phyloP scores from a whole-genome alignment of 1,284 basidiomycete genomes.

The Entoloma clypeatum region DNA sequence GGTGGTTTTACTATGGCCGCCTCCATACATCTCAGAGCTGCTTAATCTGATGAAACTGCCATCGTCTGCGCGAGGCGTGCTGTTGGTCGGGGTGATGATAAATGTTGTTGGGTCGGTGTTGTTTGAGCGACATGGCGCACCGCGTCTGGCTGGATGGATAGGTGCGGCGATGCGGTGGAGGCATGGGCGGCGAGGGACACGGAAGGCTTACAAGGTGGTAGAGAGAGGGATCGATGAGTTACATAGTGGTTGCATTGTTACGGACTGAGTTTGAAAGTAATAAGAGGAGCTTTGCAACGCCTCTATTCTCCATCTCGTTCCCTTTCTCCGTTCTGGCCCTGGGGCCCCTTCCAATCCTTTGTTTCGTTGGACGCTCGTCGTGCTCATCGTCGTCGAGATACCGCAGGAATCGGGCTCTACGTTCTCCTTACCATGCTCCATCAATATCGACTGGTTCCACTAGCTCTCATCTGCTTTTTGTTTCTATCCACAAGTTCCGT shows the following conservation, averaged over 20 bases:
- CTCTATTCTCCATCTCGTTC: conserved; percentile 26
- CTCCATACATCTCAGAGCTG: conserved; percentile 55
- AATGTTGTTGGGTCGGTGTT: conserved; percentile 76
- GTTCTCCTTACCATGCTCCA: conserved; percentile 31
- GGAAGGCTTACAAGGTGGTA: conserved; percentile 69
- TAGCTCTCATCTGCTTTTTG: conserved; percentile 29
- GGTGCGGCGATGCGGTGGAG: conserved; percentile 44
- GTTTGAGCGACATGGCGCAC: conserved; percentile 79
- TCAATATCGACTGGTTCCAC: conserved; percentile 28
- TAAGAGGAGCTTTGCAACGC: conserved; percentile 3
- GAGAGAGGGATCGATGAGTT: conserved; percentile 58
- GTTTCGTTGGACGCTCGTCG: conserved; percentile 32
- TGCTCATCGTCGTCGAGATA: conserved; percentile 37
- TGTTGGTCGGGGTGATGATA: conserved; percentile 66
- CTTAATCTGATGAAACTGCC: conserved; percentile 83
- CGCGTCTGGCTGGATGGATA: conserved; percentile 55
- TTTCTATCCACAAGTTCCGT: conserved; percentile 19
- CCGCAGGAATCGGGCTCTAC: conserved; percentile 54
- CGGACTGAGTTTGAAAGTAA: conserved; percentile 27
- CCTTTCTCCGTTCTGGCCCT: conserved; percentile 38
- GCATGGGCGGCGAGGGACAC: conserved; percentile 43
- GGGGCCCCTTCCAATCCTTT: conserved; percentile 57
- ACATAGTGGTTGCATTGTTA: conserved; percentile 21
- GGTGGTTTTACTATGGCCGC: conserved; percentile 71
- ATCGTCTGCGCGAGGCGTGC: conserved; percentile 60